These are phyloP conservation scores for Chalciporus pseudorubinellus DNA, from an alignment of 768 basidiomycete genomes.

Conservation along the genomic window DNA sequence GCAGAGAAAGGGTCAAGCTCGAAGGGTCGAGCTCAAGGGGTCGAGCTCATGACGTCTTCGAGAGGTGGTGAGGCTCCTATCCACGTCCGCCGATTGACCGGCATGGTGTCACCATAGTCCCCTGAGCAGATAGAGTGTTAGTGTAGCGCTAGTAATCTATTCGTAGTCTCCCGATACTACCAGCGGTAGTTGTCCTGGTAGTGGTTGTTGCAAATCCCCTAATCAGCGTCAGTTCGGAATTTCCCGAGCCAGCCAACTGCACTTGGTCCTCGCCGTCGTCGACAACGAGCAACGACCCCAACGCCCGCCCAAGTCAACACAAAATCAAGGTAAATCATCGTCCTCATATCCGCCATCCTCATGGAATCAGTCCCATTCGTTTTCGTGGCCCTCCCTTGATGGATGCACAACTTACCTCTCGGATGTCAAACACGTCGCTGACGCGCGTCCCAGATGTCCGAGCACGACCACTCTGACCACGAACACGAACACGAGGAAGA, in stretches of 20 bases:
- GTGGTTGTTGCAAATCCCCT: too few relatives aligned
- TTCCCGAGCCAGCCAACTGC: constrained; percentile 15
- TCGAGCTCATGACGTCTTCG: constrained; percentile 1
- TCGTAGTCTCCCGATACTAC: too few relatives aligned
- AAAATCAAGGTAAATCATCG: constrained; percentile 20
- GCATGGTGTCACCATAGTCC: not conserved
- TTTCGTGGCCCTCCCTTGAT: constrained; percentile 9
- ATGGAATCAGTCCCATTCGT: not conserved
- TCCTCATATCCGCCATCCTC: not conserved
- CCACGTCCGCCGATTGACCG: not conserved
- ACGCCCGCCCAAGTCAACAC: constrained; percentile 8
- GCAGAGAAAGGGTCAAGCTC: not conserved
- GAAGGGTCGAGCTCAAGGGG: not conserved
- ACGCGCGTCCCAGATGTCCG: constrained; percentile 58
- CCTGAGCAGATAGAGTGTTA: not conserved
- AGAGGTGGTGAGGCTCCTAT: not conserved
- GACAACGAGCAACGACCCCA: constrained; percentile 35
- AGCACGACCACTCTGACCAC: constrained; percentile 81
- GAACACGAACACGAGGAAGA: constrained; percentile 76
- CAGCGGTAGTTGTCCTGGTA: too few relatives aligned
- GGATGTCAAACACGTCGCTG: constrained; percentile 33
- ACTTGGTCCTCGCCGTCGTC: constrained; percentile 28
- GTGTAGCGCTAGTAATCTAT: too few relatives aligned
- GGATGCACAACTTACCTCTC: constrained; percentile 27
- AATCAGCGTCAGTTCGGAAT: constrained; percentile 26